Evolutionary conservation across 2,329 filamentous ascomycete genomes (phyloP).

Genomic region (Diaporthe helianthi): DNA sequence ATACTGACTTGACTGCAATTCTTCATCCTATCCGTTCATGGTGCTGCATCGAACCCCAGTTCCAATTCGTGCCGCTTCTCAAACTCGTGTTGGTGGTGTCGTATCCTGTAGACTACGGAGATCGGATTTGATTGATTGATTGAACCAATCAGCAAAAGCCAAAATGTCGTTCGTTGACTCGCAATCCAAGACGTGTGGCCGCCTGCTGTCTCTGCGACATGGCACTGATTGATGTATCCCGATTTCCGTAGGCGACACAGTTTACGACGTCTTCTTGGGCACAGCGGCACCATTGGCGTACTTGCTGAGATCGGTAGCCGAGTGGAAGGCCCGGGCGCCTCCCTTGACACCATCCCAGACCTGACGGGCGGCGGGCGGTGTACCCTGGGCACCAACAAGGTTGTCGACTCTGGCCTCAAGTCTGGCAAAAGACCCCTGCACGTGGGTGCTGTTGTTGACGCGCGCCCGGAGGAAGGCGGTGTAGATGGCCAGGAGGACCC

Average conservation of each 20-base stretch:
- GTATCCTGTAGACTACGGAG: background rate
- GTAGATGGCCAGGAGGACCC: conserved; percentile 87
- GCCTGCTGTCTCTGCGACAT: background rate
- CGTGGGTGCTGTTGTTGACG: conserved; percentile 88
- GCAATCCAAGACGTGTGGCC: background rate
- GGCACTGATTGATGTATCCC: background rate
- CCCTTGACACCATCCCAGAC: conserved; percentile 83
- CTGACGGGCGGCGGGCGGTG: conserved; percentile 79
- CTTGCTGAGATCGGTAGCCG: conserved; percentile 78
- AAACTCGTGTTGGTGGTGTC: background rate
- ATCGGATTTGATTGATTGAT: background rate
- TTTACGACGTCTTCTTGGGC: conserved; percentile 71
- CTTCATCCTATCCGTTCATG: background rate
- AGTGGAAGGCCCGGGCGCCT: conserved; percentile 74
- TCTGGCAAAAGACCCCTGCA: conserved; percentile 81
- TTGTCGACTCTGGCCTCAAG: conserved; percentile 80
- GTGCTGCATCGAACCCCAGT: background rate
- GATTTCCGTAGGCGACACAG: background rate
- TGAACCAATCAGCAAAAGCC: background rate
- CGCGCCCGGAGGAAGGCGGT: conserved; percentile 91
- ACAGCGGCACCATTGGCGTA: conserved; percentile 68
- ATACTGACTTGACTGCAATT: background rate
- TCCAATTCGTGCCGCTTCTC: background rate
- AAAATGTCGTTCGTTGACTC: background rate
- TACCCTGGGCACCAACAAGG: conserved; percentile 83